Percentiles rank a stretch among this genome's conserved stretches.
Conservation (phyloP, 2,329 filamentous ascomycete species). For the Diaporthe citrichinensis region DNA sequence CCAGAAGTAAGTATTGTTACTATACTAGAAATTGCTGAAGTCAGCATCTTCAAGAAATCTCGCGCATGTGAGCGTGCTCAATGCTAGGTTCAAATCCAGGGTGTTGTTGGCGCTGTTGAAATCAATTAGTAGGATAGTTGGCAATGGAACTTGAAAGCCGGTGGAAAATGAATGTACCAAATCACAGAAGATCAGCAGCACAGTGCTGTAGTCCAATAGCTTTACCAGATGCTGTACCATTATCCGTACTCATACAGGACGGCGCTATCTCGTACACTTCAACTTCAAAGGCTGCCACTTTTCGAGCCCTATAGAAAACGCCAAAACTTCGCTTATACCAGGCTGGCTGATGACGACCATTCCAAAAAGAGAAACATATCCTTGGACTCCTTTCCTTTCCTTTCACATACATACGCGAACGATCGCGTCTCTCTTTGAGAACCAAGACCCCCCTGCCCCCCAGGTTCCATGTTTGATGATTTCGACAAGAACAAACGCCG, state of each 20-base stretch:
- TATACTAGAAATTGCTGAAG: too few species aligned
- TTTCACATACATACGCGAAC: neutral
- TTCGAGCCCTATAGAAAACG: conserved; percentile 8
- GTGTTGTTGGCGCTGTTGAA: too few species aligned
- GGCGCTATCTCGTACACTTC: conserved; percentile 25
- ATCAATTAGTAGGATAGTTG: too few species aligned
- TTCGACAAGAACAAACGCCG: conserved; percentile 25
- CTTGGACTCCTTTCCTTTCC: conserved; percentile 23
- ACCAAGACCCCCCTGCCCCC: neutral
- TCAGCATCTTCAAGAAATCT: too few species aligned
- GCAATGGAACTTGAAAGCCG: neutral
- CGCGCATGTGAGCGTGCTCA: too few species aligned
- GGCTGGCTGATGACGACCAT: conserved; percentile 10
- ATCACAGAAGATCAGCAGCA: neutral
- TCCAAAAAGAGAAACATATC: conserved; percentile 1
- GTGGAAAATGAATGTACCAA: too few species aligned
- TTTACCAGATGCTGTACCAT: conserved; percentile 27
- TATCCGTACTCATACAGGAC: conserved; percentile 25
- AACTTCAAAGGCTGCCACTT: neutral
- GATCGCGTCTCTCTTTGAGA: neutral
- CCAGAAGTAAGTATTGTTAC: too few species aligned
- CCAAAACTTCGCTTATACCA: conserved; percentile 28
- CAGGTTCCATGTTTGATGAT: conserved; percentile 9
- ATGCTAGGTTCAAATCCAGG: too few species aligned
- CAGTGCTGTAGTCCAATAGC: neutral